These are phyloP conservation scores for Stephania yunnanensis DNA, from an alignment of 164 flowering plant species.

Conservation along the genomic window DNA sequence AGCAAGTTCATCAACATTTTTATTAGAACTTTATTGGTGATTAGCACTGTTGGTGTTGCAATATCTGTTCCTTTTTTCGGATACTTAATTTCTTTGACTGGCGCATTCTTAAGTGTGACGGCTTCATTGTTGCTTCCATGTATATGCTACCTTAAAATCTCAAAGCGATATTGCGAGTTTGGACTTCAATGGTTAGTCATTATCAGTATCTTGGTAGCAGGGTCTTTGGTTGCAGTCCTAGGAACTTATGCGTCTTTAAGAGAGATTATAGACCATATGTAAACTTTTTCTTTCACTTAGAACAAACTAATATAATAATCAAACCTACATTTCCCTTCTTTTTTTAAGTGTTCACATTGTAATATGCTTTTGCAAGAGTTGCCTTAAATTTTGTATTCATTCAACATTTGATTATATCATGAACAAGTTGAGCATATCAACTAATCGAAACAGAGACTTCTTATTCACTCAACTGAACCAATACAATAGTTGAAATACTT, in stretches of 20 bases:
- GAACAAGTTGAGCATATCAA: no score
- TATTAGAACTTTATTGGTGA: slow-evolving; percentile 27
- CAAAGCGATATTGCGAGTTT: slow-evolving; percentile 15
- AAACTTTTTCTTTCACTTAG: neutral
- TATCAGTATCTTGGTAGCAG: slow-evolving; percentile 27
- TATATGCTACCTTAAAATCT: slow-evolving; percentile 46
- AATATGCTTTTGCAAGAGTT: no score
- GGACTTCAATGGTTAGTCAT: slow-evolving; percentile 33
- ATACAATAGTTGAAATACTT: no score
- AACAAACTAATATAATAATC: no score
- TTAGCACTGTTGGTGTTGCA: slow-evolving; percentile 42
- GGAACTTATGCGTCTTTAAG: slow-evolving; percentile 44
- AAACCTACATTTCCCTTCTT: no score
- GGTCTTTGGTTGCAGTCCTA: slow-evolving; percentile 25
- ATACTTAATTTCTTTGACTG: slow-evolving; percentile 42
- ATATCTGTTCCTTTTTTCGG: slow-evolving; percentile 46
- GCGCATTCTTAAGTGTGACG: slow-evolving; percentile 39
- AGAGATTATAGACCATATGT: slow-evolving; percentile 30
- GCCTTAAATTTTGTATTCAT: no score
- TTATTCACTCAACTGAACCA: no score
- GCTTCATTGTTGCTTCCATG: slow-evolving; percentile 47
- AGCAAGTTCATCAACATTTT: slow-evolving; percentile 20
- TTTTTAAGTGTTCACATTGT: no score
- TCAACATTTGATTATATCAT: no score
- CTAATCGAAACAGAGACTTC: no score